Conservation (phyloP, 805 yeast genomes). For the Pichia eremophila region DNA sequence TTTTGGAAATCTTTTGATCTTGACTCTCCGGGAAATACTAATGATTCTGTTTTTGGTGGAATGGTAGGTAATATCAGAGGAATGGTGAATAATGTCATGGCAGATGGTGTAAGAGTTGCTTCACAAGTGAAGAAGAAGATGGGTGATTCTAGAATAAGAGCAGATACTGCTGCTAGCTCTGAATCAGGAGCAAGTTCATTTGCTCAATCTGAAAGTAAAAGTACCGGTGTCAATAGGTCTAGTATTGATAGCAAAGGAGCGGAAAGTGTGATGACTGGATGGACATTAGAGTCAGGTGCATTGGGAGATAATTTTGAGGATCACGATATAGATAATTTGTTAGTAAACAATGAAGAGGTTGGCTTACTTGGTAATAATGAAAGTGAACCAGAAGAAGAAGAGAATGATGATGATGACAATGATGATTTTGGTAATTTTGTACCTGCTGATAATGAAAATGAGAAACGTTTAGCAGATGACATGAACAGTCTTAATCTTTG, state of each 20-base stretch:
- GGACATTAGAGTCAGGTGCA: slow-evolving; percentile 7
- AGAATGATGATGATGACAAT: slow-evolving; percentile 18
- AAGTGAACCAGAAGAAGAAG: slow-evolving; percentile 12
- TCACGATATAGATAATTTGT: slow-evolving; percentile 5
- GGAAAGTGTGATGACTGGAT: slow-evolving; percentile 9
- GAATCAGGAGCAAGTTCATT: slow-evolving; percentile 6
- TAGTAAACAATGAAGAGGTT: neutral
- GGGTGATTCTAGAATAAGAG: slow-evolving; percentile 50
- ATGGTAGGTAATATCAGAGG: slow-evolving; percentile 59
- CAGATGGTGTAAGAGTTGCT: slow-evolving; percentile 90
- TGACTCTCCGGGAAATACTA: slow-evolving; percentile 29
- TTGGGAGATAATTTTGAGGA: slow-evolving; percentile 4
- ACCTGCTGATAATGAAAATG: slow-evolving; percentile 13
- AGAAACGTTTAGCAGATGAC: neutral
- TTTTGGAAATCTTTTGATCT: slow-evolving; percentile 61
- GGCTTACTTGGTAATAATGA: neutral
- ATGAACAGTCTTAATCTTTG: neutral
- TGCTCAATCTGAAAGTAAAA: neutral
- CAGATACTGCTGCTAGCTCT: slow-evolving; percentile 4
- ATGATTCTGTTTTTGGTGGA: slow-evolving; percentile 29
- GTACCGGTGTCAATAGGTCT: neutral
- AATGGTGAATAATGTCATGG: slow-evolving; percentile 82
- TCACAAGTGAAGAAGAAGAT: slow-evolving; percentile 79
- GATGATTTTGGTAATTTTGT: slow-evolving; percentile 28
- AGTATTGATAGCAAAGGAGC: slow-evolving; percentile 9